phyloP scores from a whole-genome alignment of 2,329 filamentous ascomycete genomes.

The Arthrinium phaeospermum region DNA sequence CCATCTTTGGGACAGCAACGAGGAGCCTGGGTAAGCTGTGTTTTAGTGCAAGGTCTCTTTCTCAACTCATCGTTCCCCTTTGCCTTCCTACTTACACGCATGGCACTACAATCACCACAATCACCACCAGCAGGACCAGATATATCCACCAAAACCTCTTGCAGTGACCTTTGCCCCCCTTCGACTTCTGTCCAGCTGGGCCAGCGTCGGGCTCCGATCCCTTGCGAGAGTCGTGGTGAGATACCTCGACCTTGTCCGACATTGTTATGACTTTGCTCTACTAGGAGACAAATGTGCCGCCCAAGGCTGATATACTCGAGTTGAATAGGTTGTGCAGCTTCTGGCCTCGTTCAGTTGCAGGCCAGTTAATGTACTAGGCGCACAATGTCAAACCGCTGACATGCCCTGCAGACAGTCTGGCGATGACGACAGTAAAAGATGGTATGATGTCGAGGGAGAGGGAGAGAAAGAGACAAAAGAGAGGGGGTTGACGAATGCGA shows the following conservation, averaged over 20 bases:
- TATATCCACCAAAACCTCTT: slow-evolving; percentile 67
- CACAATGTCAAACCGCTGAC: background rate
- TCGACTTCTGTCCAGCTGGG: slow-evolving; percentile 40
- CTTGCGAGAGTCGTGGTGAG: background rate
- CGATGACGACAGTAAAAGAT: background rate
- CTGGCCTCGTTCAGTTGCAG: background rate
- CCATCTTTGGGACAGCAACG: slow-evolving; percentile 61
- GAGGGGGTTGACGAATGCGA: background rate
- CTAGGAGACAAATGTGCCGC: background rate
- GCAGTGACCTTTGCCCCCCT: slow-evolving; percentile 53
- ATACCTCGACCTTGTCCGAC: background rate
- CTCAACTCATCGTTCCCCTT: background rate
- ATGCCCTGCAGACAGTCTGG: background rate
- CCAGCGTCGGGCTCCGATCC: slow-evolving; percentile 24
- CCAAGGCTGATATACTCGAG: background rate
- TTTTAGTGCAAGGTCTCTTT: background rate
- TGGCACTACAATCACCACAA: slow-evolving; percentile 61
- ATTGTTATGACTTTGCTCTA: background rate
- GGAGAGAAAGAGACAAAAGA: background rate
- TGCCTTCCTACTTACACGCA: slow-evolving; percentile 59
- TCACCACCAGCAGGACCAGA: slow-evolving; percentile 54
- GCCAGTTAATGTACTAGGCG: background rate
- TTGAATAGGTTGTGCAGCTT: background rate
- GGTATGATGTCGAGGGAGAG: background rate
- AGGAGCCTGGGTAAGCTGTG: slow-evolving; percentile 52